Conservation (phyloP, 306 rosid genomes). For the Pterocarpus macrocarpus region DNA sequence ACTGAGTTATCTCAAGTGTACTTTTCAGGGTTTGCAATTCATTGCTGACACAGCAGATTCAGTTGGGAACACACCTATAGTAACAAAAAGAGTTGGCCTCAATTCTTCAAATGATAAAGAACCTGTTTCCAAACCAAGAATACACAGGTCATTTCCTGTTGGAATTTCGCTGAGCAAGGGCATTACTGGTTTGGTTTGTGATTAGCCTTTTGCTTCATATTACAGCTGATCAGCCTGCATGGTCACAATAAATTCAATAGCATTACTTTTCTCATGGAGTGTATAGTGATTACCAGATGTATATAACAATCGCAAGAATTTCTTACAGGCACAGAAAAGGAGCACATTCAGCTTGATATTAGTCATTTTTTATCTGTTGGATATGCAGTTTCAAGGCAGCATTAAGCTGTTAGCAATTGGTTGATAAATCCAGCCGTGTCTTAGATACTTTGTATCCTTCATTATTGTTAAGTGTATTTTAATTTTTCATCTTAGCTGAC, state of each 20-base stretch:
- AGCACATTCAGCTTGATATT: not conserved
- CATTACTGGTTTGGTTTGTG: constrained; percentile 38
- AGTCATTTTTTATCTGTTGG: constrained; percentile 9
- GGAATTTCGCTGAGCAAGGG: constrained; percentile 46
- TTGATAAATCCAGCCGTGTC: no score
- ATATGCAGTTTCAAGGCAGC: constrained; percentile 17
- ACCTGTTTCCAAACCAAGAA: constrained; percentile 45
- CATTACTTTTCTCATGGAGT: not conserved
- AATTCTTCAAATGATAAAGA: constrained; percentile 42
- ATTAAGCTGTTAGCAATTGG: no score
- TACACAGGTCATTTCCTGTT: constrained; percentile 49
- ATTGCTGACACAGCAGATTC: constrained; percentile 42
- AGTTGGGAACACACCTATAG: constrained; percentile 36
- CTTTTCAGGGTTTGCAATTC: constrained; percentile 58
- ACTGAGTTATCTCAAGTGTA: constrained; percentile 14
- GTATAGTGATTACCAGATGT: constrained; percentile 34
- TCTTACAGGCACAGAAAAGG: not conserved
- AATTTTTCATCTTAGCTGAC: no score
- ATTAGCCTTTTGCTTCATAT: constrained; percentile 41
- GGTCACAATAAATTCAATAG: not conserved
- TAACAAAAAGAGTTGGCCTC: constrained; percentile 42
- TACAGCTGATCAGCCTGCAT: constrained; percentile 15
- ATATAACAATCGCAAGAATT: not conserved
- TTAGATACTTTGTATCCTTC: no score
- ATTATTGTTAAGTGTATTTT: no score